A percentile compares a stretch with the other conserved stretches of the same genome.
Conservation (phyloP, 352 stramenopile species). For the Phytopythium litorale region DNA sequence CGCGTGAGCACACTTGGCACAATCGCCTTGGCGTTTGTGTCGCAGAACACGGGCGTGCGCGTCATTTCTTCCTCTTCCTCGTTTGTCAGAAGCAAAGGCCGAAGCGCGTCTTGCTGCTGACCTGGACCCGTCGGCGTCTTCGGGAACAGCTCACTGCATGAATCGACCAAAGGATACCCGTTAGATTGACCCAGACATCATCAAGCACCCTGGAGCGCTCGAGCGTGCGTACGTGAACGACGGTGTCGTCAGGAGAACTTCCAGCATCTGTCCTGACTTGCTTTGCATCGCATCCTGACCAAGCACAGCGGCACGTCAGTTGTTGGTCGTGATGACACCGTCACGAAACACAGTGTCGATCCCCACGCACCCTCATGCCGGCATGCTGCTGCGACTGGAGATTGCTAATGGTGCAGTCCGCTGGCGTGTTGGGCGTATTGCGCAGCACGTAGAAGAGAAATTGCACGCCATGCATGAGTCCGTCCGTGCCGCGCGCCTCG, state of each 20-base stretch:
- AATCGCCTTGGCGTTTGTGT: slow-evolving; percentile 56
- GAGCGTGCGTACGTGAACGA: slow-evolving; percentile 63
- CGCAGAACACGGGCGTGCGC: slow-evolving; percentile 66
- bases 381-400: slow-evolving; percentile 75
- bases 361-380: slow-evolving; percentile 51
- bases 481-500: slow-evolving; percentile 71
- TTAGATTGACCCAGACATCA: not conserved
- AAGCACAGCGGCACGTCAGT: not conserved
- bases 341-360: not conserved
- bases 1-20: slow-evolving; percentile 62
- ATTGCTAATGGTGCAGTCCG: slow-evolving; percentile 83
- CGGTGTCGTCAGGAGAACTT: slow-evolving; percentile 72
- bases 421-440: slow-evolving; percentile 80
- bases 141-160: slow-evolving; percentile 46
- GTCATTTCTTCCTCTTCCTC: slow-evolving; percentile 73
- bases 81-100: slow-evolving; percentile 57
- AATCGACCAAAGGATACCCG: not conserved
- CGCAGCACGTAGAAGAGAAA: slow-evolving; percentile 86
- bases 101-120: slow-evolving; percentile 38
- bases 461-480: slow-evolving; percentile 83
- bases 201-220: not conserved
- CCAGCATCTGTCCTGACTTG: slow-evolving; percentile 83
- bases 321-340: no score
- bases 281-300: slow-evolving; percentile 69
- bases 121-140: slow-evolving; percentile 25